Evolutionary conservation across 108 stramenopile genomes (phyloP), one percentile per base, ranked within the genome.

Genomic region (Skeletonema grethae): DNA sequence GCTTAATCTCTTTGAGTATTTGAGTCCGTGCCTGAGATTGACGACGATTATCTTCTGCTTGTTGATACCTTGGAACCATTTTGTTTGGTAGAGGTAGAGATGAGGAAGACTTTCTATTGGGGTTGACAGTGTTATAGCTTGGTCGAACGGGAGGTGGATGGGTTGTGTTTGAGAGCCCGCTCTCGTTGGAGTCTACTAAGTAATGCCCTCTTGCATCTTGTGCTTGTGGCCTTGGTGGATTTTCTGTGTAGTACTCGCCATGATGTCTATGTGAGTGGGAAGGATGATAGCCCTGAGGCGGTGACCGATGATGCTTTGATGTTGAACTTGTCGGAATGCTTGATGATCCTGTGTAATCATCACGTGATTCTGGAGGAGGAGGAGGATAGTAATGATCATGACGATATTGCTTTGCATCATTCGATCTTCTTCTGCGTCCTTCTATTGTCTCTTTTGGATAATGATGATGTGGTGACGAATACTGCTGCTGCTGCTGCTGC

Each of bases 1-100:
- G 76, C 38, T 59, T 59, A 24, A 82, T 78, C 48, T 82, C 82
- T 24, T 73, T 73, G 3, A 82, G 38, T 36, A 82, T 73, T 50
- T 82, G 82, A 63, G 73, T 77, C 9, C 82, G 63, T 36, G 79
- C 79, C 65, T 84, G 61, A 28, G 78, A 79, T 53, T 68, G 45
- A 12, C 70, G 64, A 30, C 78, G 70, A 63, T 68, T 66, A 24
- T 38, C 34, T 28, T 79, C 65, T 22, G 78, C 78, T 10, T 60
- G 12, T 24, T 24, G 50, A 24, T 53, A 53, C 50, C 50, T 20
- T 22, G 50, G 20, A 24, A 22, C 20, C 18, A 22, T 7, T 53
- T 22, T 53, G 50, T 22, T 53, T 53, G 50, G 50, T 53, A 53
- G 6, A 9, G 50, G 50, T 53, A 53, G 6, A 9, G 50, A 53